These are phyloP conservation scores for Populus hybrid DNA, from an alignment of 441 rosid genomes.

Conservation along the genomic window DNA sequence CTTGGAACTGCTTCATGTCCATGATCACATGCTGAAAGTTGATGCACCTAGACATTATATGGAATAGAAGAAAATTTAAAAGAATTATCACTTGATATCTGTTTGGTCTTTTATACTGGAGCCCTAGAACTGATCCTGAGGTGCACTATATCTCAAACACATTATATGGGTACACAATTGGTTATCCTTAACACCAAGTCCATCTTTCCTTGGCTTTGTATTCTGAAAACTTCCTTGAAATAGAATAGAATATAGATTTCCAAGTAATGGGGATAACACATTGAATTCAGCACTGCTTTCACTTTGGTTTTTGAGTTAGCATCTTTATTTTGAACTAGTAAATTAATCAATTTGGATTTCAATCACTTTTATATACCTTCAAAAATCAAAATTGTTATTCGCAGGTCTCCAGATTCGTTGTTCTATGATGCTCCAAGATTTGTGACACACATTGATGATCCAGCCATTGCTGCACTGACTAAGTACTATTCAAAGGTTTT, in stretches of 20 bases:
- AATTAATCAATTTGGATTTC: slow-evolving; percentile 1
- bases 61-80: neutral
- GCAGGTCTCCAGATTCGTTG: slow-evolving; percentile 66
- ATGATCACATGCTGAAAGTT: neutral
- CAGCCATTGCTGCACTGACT: slow-evolving; percentile 80
- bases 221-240: neutral
- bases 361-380: neutral
- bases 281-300: too few relatives aligned
- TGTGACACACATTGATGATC: slow-evolving; percentile 87
- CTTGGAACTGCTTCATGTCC: neutral
- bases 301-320: too few relatives aligned
- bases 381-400: slow-evolving; percentile 6
- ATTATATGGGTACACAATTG: too few relatives aligned
- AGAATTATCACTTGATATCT: neutral
- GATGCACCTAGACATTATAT: neutral
- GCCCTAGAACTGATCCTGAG: too few relatives aligned
- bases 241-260: neutral
- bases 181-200: too few relatives aligned
- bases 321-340: neutral
- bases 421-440: slow-evolving; percentile 83
- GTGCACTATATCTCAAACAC: too few relatives aligned
- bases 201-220: too few relatives aligned
- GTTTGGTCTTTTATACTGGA: neutral
- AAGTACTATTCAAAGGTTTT: slow-evolving; percentile 71
- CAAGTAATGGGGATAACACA: too few relatives aligned